Percentiles rank a stretch among this genome's conserved stretches.
phyloP scores from a whole-genome alignment of 495 filamentous ascomycete species.

The Penicillium pancosmium region DNA sequence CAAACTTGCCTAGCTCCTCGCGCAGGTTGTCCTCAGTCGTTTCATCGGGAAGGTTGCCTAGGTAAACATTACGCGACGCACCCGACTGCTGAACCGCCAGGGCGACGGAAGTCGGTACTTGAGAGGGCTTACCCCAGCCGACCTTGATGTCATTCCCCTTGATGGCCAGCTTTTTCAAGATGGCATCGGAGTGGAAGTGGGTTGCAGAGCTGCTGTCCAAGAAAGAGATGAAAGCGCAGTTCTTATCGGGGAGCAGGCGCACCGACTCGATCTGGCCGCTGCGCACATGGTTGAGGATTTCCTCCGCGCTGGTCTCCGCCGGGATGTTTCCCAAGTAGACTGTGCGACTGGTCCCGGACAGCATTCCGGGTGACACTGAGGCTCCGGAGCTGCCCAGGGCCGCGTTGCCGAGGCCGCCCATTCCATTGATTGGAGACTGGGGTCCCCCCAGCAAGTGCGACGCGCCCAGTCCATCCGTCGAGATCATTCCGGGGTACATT shows the following conservation, averaged over 20 bases:
- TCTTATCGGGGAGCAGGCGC: slow-evolving; percentile 94
- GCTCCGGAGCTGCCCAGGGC: slow-evolving; percentile 64
- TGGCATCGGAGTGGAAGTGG: slow-evolving; percentile 98
- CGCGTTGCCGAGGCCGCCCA: slow-evolving; percentile 60
- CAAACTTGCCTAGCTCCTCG: slow-evolving; percentile 95
- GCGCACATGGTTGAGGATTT: slow-evolving; percentile 94
- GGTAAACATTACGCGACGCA: slow-evolving; percentile 96
- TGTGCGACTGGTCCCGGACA: slow-evolving; percentile 90
- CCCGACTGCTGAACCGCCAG: slow-evolving; percentile 96
- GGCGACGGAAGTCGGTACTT: slow-evolving; percentile 95
- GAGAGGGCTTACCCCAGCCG: slow-evolving; percentile 98
- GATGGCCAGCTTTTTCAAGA: slow-evolving; percentile 97
- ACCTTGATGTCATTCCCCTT: slow-evolving; percentile 99
- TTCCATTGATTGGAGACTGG: slow-evolving; percentile 82
- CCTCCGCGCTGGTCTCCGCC: slow-evolving; percentile 95
- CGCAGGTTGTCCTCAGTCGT: slow-evolving; percentile 88
- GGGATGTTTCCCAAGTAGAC: slow-evolving; percentile 98
- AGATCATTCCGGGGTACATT: slow-evolving; percentile 75
- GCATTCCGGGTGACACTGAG: slow-evolving; percentile 74
- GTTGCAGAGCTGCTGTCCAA: slow-evolving; percentile 94
- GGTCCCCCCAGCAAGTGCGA: slow-evolving; percentile 74
- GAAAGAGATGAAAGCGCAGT: slow-evolving; percentile 99
- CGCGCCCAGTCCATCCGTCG: slow-evolving; percentile 71
- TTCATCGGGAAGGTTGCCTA: slow-evolving; percentile 91
- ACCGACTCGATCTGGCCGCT: slow-evolving; percentile 99